Evolutionary conservation across 225 moss, liverwort and hornwort genomes (phyloP), one percentile per base, ranked within the genome.

Genomic region (Polytrichum formosum): DNA sequence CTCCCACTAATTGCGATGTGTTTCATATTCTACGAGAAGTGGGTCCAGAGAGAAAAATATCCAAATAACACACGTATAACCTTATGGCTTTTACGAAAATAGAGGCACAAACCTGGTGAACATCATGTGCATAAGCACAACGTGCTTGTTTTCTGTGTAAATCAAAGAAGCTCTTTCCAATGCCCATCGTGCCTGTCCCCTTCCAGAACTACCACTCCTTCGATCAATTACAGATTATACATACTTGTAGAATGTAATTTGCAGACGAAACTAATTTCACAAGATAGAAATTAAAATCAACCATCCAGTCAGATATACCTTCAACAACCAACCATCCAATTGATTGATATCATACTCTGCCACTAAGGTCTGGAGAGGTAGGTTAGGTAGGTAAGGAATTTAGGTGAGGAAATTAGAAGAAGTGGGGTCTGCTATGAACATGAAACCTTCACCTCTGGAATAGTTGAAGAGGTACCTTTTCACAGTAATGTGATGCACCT

Each of bases 401-500:
- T 16, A 46, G 46, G 46, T 46, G 16, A 3, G 46, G 46, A 46
- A 46, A 46, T 46, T 46, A 46, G 46, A 37, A 37, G 37, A 46
- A 46, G 46, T 46, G 46, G 46, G 13, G 13, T 46, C 46, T 46
- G 46, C 46, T 46, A 13, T 46, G 46, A 46, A 46, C 46, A 46
- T 46, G 46, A 46, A 46, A 46, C 13, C 46, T 46, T 7, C 46
- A 46, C 46, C 0, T 46, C 16, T 16, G 13, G 13, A 4, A 46
- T 46, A 46, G 13, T 27, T 5, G 31, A 1, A 19, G 46, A 33
- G n/a, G 66, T 79, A 92, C 95, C 86, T 96, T 96, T 80, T 96
- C 96, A 67, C 96, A 96, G 63, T 96, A 96, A 63, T 89, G 96
- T 30, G 96, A 96, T 75, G 89, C 85, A 69, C 93, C 96, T 92